These are phyloP conservation scores for Pseudovirgaria hyperparasitica DNA, from an alignment of 2,329 filamentous ascomycete genomes.

Conservation along the genomic window DNA sequence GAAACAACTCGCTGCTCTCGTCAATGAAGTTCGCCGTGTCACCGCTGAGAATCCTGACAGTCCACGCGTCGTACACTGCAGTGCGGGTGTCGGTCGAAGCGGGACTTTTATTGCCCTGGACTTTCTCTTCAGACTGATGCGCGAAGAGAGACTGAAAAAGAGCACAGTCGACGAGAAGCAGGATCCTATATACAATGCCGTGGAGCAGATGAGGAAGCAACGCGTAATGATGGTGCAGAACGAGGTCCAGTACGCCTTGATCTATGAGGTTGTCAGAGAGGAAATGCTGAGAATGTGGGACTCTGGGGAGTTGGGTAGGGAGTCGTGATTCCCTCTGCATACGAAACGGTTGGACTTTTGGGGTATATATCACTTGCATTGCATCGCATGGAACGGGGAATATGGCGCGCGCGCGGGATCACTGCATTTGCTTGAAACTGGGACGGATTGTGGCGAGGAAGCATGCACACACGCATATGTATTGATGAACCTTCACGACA, in stretches of 20 bases:
- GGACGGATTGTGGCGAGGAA: no score
- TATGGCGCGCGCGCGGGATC: no score
- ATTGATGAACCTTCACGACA: no score
- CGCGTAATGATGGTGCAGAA: slow-evolving; percentile 93
- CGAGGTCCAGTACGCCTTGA: slow-evolving; percentile 69
- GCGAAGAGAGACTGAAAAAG: slow-evolving; percentile 52
- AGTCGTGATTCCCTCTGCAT: no score
- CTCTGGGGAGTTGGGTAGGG: no score
- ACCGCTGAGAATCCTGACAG: slow-evolving; percentile 37
- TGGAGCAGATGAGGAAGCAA: slow-evolving; percentile 73
- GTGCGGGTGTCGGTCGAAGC: slow-evolving; percentile 83
- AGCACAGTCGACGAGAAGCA: slow-evolving; percentile 28
- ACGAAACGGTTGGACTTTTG: no score
- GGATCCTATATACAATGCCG: slow-evolving; percentile 66
- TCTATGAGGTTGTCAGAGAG: slow-evolving; percentile 75
- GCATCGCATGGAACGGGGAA: no score
- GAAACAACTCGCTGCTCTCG: slow-evolving; percentile 55
- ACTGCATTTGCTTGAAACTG: no score
- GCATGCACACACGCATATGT: no score
- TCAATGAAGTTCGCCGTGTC: slow-evolving; percentile 59
- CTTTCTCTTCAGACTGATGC: slow-evolving; percentile 72
- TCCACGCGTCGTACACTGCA: slow-evolving; percentile 60
- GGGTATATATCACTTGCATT: no score
- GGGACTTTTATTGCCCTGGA: slow-evolving; percentile 97
- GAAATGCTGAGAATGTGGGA: no score